These are phyloP conservation scores for Calendula officinalis DNA, from an alignment of 129 eudicot species.

Conservation along the genomic window DNA sequence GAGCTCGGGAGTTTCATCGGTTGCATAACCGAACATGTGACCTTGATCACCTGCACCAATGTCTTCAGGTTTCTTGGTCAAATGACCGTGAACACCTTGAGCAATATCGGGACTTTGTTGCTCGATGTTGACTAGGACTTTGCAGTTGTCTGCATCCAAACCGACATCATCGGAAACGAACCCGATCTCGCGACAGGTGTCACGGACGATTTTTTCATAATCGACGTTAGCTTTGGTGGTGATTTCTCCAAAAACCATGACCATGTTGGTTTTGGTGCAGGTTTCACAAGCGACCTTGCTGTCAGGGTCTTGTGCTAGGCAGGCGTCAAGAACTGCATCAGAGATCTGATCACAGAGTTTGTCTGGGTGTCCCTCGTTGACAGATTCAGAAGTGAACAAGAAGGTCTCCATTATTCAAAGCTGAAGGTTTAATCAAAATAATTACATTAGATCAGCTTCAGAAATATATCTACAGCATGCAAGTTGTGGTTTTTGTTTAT, in stretches of 20 bases:
- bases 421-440: constrained; percentile 14
- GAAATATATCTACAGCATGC: constrained; percentile 1
- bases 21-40: constrained; percentile 69
- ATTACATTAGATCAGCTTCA: background rate
- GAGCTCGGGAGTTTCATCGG: constrained; percentile 69
- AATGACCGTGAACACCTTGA: constrained; percentile 67
- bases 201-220: constrained; percentile 61
- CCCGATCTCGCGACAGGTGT: constrained; percentile 57
- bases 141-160: constrained; percentile 65
- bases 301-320: constrained; percentile 59
- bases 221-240: constrained; percentile 58
- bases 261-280: constrained; percentile 71
- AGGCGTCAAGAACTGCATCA: constrained; percentile 66
- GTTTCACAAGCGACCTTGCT: constrained; percentile 76
- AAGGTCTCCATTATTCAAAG: constrained; percentile 53
- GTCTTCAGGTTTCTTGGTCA: constrained; percentile 65
- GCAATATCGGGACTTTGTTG: constrained; percentile 69
- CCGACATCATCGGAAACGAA: constrained; percentile 61
- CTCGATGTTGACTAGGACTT: constrained; percentile 64
- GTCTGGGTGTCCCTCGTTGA: constrained; percentile 76
- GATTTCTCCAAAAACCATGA: constrained; percentile 70
- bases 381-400: constrained; percentile 74
- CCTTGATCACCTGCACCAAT: constrained; percentile 74
- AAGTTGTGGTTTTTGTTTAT: background rate
- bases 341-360: constrained; percentile 68